Evolutionary conservation across 2,329 filamentous ascomycete species (phyloP), one percentile per base, ranked within the genome.

Genomic region (Daldinia sp.): DNA sequence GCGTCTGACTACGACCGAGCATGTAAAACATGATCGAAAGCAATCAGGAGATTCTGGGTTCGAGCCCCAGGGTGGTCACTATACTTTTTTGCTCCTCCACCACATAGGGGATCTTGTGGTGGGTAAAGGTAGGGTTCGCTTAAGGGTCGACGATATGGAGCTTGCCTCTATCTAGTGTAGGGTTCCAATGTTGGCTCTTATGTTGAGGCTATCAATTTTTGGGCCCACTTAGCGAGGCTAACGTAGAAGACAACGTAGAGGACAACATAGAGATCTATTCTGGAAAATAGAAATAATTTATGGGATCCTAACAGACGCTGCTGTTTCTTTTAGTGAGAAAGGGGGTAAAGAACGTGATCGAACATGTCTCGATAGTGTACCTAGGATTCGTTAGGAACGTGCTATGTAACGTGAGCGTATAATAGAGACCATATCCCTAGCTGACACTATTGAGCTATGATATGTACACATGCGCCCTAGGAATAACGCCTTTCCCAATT

Each of bases 41-140:
- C 13, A 37, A 54, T 54, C 50, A 54, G 50, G 50, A 54, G 50
- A 54, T 54, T 54, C 50, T 54, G 50, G 50, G 50, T 54, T 54
- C 50, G 50, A 54, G 50, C 50, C 50, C 50, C 50, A 54, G 50
- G 50, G 50, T 54, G 50, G 50, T 54, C 50, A 54, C n/a, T 50
- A 6, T 18, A 7, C 26, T 30, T 50, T 50, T 50, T 4, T 50
- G 15, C 1, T 2, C 15, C 18, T 15, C 9, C 18, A 5, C 2
- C 6, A 2, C 26, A 15, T 46, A 26, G 23, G 26, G 44, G 26
- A 48, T 13, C 20, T 28, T 28, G 12, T 48, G 44, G 44, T 48
- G 44, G 12, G 35, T 39, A 35, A 35, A 26, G 44, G 20, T 48
- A 51, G 46, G 46, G 46, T 51, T 51, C 15, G 46, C 46, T 51